Evolutionary conservation across 208 protist genomes (phyloP), one percentile per base, ranked within the genome.

Genomic region (Leptomonas pyrrhocoris): DNA sequence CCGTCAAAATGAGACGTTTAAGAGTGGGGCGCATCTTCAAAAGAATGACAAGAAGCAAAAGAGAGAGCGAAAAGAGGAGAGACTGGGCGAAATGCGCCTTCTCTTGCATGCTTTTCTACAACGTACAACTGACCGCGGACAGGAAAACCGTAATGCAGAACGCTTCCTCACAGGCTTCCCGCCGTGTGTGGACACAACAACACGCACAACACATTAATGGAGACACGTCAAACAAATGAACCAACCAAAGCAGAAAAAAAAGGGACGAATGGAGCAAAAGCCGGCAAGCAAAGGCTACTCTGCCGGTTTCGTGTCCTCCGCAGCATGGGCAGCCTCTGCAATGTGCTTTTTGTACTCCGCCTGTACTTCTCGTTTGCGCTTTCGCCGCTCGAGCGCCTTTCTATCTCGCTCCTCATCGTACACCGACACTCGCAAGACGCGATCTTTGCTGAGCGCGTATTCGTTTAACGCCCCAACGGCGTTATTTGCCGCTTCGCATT

Each of bases 351-450:
- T 94, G 72, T 94, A 96, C 66, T 93, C 88, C 0, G 77, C 79
- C 60, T 91, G 85, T 56, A 88, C 80, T 40, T 94, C 91, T 1
- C 91, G 77, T 54, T 85, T 84, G 23, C 91, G 81, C 68, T 96
- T 96, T 40, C 85, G 69, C 51, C 88, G 69, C 48, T 96, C 86
- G 13, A 96, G 68, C 18, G 88, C 88, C 57, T 78, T 89, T 45
- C 85, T 89, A 57, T 96, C 91, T 46, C 84, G 21, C 8, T 79
- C 74, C 74, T 94, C 88, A 56, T 96, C 88, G 71, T 94, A 96
- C 46, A 96, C 91, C 0, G 86, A 81, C 2, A 96, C 85, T 18
- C 83, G 78, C n/a, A 96, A 77, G 8, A 82, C 72, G 19, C 84
- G 74, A 50, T 88, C 80, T 30, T 93, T 92, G 34, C 80, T 77